Base-by-base conservation (phyloP, 73 alveolate genomes). In the Paramecium caudatum region DNA sequence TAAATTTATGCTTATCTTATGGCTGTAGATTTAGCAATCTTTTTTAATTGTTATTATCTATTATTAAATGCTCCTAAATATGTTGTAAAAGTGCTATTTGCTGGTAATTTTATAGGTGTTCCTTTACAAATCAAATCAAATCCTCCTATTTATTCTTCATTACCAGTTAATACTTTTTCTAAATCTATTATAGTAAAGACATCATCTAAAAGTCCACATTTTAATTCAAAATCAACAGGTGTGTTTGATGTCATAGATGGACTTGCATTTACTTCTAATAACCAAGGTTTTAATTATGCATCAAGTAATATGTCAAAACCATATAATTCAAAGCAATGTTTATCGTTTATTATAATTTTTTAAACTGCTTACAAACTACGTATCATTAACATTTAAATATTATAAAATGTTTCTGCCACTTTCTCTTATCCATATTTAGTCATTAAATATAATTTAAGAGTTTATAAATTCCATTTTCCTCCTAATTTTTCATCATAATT, bases 231-330 rank as follows among this genome's bases (percentile, higher is more conserved):
- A 91, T 99, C 99, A 37, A 91, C 95, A 55, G 97, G 98, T 33
- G 99, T 99, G 82, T 97, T 98, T 2, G 99, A 98, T 4, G 99
- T 98, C 96, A 99, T 91, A 6, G 99, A 96, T n/a, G 99, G 99
- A 47, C 99, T 95, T 37, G 91, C 92, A 83, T 81, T 85, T 17
- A 90, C 96, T 95, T 98, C 99, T 49, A 99, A 86, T 4, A 99
- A 95, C 99, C 99, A 99, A 3, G 99, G 99, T 90, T 98, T 98
- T 83, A 97, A 94, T 82, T 99, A 95, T 8, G 96, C 97, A 90
- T 99, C 99, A 41, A 99, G 93, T 68, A 99, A 96, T 50, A 99
- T 93, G 93, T 99, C 99, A 83, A 95, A 99, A 6, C 99, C 99
- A 94, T 98, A 99, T 94, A 98, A 91, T 91, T 99, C 99, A 82